Conservation (phyloP, 345 rosid genomes). For the Eucalyptus dawsonii region DNA sequence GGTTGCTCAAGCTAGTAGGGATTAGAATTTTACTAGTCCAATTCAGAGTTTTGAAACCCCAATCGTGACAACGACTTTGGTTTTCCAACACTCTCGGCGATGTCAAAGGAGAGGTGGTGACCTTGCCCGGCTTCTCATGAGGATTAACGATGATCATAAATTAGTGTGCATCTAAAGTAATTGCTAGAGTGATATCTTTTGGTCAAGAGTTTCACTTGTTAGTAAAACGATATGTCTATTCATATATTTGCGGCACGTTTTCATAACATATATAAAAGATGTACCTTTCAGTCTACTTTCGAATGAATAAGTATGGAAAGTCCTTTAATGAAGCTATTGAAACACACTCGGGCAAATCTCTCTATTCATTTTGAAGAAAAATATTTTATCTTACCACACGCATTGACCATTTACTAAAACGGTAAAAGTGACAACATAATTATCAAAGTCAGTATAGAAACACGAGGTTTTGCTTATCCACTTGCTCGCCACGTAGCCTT, state of each 20-base stretch:
- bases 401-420: neutral
- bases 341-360: too few species aligned
- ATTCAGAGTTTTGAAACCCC: neutral
- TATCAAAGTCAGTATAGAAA: neutral
- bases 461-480: neutral
- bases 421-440: neutral
- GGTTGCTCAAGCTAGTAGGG: neutral
- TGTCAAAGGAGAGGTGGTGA: neutral
- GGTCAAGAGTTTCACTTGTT: neutral
- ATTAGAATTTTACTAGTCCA: neutral
- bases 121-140: neutral
- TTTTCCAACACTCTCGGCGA: neutral
- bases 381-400: too few species aligned
- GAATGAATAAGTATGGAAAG: too few species aligned
- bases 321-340: too few species aligned
- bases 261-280: too few species aligned
- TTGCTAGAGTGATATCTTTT: neutral
- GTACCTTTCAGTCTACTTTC: too few species aligned
- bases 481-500: neutral
- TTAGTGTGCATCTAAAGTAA: neutral
- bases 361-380: too few species aligned
- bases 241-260: too few species aligned
- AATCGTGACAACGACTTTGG: neutral
- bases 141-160: rapidly evolving
- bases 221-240: too few species aligned